phyloP scores from a whole-genome alignment of 148 eudicot species.

The Drosera capensis region DNA sequence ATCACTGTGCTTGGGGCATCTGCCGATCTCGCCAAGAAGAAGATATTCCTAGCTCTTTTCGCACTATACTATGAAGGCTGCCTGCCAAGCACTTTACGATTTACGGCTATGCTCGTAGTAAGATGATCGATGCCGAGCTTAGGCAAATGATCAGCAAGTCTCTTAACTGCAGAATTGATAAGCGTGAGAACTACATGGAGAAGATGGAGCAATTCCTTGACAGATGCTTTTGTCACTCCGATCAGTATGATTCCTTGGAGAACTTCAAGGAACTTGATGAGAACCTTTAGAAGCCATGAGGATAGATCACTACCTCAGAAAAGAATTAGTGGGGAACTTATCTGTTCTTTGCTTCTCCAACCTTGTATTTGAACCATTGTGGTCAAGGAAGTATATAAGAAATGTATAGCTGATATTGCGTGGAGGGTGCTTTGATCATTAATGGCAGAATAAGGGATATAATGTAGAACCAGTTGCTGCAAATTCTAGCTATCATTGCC shows the following conservation, averaged over 20 bases:
- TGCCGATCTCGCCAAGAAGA: constrained; percentile 96
- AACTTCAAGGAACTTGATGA: constrained; percentile 58
- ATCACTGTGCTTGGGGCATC: constrained; percentile 98
- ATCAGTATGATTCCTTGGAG: constrained; percentile 67
- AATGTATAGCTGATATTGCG: constrained; percentile 87
- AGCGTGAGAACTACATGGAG: constrained; percentile 78
- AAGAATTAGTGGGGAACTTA: constrained; percentile 91
- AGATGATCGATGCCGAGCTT: constrained; percentile 92
- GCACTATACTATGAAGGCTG: constrained; percentile 89
- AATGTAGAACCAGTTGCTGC: constrained; percentile 97
- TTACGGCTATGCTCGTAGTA: constrained; percentile 94
- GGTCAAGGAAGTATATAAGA: constrained; percentile 96
- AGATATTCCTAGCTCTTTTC: constrained; percentile 97
- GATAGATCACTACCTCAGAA: constrained; percentile 94
- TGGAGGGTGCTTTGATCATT: constrained; percentile 90
- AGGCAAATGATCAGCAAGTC: constrained; percentile 91
- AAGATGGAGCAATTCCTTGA: constrained; percentile 86
- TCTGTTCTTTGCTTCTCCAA: constrained; percentile 97
- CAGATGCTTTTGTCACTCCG: constrained; percentile 81
- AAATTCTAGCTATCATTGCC: constrained; percentile 90
- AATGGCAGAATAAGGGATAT: constrained; percentile 92
- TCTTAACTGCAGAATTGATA: constrained; percentile 92
- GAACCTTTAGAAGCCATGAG: constrained; percentile 59
- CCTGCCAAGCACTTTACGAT: constrained; percentile 89
- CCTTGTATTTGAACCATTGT: constrained; percentile 89